phyloP scores from a whole-genome alignment of 2,329 filamentous ascomycete genomes.

The Cladophialophora bantiana region DNA sequence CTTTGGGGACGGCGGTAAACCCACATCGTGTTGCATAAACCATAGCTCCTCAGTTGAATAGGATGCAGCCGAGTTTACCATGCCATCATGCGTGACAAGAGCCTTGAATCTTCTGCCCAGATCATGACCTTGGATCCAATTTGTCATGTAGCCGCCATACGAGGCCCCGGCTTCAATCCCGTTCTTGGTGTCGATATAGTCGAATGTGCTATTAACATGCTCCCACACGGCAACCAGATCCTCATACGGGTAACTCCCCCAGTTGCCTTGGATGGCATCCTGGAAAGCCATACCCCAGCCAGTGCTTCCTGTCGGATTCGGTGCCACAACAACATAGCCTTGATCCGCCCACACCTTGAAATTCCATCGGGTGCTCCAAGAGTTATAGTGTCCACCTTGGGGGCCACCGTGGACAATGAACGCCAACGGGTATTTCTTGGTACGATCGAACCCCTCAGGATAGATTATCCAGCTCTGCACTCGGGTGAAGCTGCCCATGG shows the following conservation, averaged over 20 bases:
- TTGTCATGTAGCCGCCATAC: constrained; percentile 57
- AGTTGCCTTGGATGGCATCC: constrained; percentile 78
- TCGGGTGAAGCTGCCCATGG: constrained; percentile 46
- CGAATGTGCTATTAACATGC: constrained; percentile 60
- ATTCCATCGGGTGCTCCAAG: constrained; percentile 86
- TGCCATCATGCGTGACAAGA: constrained; percentile 85
- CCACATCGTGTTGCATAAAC: constrained; percentile 58
- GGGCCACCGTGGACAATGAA: constrained; percentile 85
- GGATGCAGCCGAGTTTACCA: constrained; percentile 69
- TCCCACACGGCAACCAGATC: constrained; percentile 82
- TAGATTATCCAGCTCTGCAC: constrained; percentile 52
- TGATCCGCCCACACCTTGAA: constrained; percentile 85
- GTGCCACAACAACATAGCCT: constrained; percentile 81
- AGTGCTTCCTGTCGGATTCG: constrained; percentile 83
- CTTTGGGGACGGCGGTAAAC: constrained; percentile 22
- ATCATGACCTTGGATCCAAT: constrained; percentile 89
- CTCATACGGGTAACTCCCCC: constrained; percentile 84
- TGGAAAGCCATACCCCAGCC: constrained; percentile 80
- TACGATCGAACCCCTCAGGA: constrained; percentile 66
- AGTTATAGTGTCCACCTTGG: constrained; percentile 76
- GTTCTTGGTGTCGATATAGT: constrained; percentile 49
- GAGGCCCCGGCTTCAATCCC: constrained; percentile 52
- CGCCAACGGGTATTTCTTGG: constrained; percentile 78
- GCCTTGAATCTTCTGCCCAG: constrained; percentile 86
- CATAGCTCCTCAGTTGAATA: constrained; percentile 60